Percentiles rank a stretch among this genome's conserved stretches.
Conservation (phyloP, 1,284 basidiomycete species). For the Naganishia sp. region DNA sequence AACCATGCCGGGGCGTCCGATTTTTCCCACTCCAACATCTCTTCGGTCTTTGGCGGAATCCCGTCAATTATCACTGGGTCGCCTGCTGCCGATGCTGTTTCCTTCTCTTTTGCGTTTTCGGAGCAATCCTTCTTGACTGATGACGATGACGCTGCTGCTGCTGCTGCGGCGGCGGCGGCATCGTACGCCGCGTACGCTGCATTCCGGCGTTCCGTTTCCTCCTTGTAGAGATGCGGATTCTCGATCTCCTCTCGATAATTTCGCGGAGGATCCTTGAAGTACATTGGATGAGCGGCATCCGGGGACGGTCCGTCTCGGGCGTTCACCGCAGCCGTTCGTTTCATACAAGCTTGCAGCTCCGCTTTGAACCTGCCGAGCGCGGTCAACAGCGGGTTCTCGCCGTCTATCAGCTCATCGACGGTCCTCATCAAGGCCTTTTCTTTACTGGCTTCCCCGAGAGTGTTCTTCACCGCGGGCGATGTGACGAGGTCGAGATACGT, state of each 20-base stretch:
- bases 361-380: constrained; percentile 49
- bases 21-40: constrained; percentile 8
- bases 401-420: constrained; percentile 52
- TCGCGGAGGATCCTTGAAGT: constrained; percentile 4
- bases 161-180: constrained; percentile 5
- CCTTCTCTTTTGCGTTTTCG: neutral
- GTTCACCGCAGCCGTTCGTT: constrained; percentile 5
- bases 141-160: neutral
- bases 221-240: neutral
- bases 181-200: neutral
- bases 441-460: constrained; percentile 51
- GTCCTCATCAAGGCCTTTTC: constrained; percentile 52
- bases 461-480: constrained; percentile 50
- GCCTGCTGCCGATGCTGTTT: neutral
- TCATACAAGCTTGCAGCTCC: constrained; percentile 38
- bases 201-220: constrained; percentile 3
- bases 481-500: constrained; percentile 52
- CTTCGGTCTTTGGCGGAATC: neutral
- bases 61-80: neutral
- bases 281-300: constrained; percentile 5
- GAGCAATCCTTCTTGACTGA: neutral
- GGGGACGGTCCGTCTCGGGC: neutral
- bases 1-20: neutral
- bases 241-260: constrained; percentile 4
- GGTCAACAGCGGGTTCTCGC: constrained; percentile 52